Evolutionary conservation across 2,329 filamentous ascomycete species (phyloP), one percentile per base, ranked within the genome.

Genomic region (Nigrospora oryzae): DNA sequence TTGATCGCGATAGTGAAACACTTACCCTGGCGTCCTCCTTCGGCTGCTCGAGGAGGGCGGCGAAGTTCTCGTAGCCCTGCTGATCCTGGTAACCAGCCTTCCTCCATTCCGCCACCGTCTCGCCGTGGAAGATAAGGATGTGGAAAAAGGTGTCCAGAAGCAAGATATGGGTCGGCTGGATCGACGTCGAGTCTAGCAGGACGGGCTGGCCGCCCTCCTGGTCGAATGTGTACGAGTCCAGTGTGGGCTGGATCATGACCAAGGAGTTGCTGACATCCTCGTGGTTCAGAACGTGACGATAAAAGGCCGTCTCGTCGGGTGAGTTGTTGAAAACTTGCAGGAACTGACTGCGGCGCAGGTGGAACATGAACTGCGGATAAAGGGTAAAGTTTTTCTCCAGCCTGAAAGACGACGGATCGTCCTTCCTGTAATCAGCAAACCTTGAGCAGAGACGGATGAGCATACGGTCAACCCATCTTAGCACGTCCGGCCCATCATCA

Each of bases 361-460:
- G 93, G 75, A 98, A 98, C 93, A 98, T 98, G 70, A 98, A 98
- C 63, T 98, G 93, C 23, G 93, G 93, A 61, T 98, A 98, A 14
- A 98, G 77, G 0, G 91, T 97, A 62, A 98, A 98, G 73, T 98
- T 98, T 80, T 96, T 96, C 67, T 98, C 93, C 51, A 95, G 69
- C 33, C 89, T 81, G 80, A 98, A 98, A 0, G 91, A 97, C 5
- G 91, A 94, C 13, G 93, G 89, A 57, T 98, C 93, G 62, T 98
- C 93, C 68, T 98, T 98, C 51, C 93, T 80, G 64, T 98, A 98
- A 65, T 98, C 93, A 28, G 93, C 93, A 62, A 98, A 98, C 54
- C 91, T 81, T 36, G 91, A 95, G 72, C 93, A 98, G 23, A 98
- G 75, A 44, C 93, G 79, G 63, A 98, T 98, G 48, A 98, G 80